phyloP scores from a whole-genome alignment of 1,284 basidiomycete species.

The Papiliotrema fonsecae region DNA sequence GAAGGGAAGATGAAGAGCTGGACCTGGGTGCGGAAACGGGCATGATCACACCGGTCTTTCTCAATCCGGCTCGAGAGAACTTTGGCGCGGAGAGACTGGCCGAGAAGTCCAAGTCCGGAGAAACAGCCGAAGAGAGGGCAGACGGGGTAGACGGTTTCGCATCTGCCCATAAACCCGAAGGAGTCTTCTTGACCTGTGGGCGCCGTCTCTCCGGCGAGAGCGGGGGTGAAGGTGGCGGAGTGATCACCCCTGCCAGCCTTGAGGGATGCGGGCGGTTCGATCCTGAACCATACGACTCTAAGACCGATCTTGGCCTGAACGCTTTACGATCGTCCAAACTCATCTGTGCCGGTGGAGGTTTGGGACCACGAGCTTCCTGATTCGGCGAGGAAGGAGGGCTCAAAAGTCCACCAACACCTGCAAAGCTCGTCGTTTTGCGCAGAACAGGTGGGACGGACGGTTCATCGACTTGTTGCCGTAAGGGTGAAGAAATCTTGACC shows the following conservation, averaged over 20 bases:
- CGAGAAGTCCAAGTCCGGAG: constrained; percentile 6
- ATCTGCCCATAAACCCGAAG: constrained; percentile 6
- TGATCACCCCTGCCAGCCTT: constrained; percentile 6
- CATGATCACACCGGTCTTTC: constrained; percentile 29
- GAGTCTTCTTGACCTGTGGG: not conserved
- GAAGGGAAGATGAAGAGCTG: not conserved
- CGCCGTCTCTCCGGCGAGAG: constrained; percentile 7
- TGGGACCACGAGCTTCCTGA: constrained; percentile 1
- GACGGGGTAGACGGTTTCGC: constrained; percentile 1
- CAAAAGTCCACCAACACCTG: constrained; percentile 24
- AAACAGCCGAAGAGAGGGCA: constrained; percentile 2
- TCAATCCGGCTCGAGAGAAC: constrained; percentile 28
- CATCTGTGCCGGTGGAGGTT: constrained; percentile 6
- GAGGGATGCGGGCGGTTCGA: not conserved
- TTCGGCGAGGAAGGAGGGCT: constrained; percentile 25
- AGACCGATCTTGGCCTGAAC: constrained; percentile 2
- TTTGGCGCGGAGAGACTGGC: constrained; percentile 17
- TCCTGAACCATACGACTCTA: constrained; percentile 5
- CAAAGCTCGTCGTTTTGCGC: constrained; percentile 17
- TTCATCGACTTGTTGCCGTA: constrained; percentile 30
- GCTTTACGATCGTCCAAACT: constrained; percentile 10
- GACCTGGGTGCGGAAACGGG: constrained; percentile 22
- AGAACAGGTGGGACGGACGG: constrained; percentile 1
- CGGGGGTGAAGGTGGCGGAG: constrained; percentile 24
- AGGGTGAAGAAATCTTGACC: constrained; percentile 27